A percentile compares a stretch with the other conserved stretches of the same genome.
These are phyloP conservation scores for Tetradesmus obliquus DNA, from an alignment of 139 green algal genomes.

Conservation along the genomic window DNA sequence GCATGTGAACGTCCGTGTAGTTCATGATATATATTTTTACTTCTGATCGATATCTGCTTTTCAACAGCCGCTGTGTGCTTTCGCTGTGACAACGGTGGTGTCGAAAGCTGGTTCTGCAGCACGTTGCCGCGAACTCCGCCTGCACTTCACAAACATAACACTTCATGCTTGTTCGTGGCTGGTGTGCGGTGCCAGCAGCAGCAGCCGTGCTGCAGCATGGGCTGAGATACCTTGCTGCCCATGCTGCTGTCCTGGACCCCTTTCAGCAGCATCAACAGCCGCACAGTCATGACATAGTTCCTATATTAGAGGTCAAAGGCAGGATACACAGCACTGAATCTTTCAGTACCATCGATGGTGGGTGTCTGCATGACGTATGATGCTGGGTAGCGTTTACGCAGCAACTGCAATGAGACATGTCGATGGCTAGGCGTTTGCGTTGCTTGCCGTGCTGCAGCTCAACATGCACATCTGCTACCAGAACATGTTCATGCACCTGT, in stretches of 20 bases:
- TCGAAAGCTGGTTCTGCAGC: too few species aligned
- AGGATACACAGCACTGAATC: constrained; percentile 27
- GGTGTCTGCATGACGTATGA: background rate
- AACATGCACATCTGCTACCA: too few species aligned
- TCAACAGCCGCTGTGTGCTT: too few species aligned
- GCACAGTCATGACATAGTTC: background rate
- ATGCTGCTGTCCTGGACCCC: background rate
- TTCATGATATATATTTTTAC: too few species aligned
- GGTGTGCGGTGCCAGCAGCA: background rate
- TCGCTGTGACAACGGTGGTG: too few species aligned
- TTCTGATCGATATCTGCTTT: too few species aligned
- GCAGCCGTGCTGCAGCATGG: background rate
- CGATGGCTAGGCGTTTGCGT: too few species aligned
- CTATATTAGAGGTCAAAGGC: background rate
- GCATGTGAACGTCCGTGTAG: too few species aligned
- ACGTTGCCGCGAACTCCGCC: too few species aligned
- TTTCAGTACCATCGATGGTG: constrained; percentile 65
- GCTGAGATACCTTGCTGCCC: background rate
- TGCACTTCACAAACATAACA: too few species aligned
- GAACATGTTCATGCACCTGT: background rate
- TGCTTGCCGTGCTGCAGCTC: too few species aligned
- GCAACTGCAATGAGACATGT: too few species aligned
- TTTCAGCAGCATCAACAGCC: background rate
- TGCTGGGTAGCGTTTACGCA: background rate
- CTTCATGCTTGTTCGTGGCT: background rate